phyloP scores from a whole-genome alignment of 805 yeast genomes.

The Sugiyamaella americana region DNA sequence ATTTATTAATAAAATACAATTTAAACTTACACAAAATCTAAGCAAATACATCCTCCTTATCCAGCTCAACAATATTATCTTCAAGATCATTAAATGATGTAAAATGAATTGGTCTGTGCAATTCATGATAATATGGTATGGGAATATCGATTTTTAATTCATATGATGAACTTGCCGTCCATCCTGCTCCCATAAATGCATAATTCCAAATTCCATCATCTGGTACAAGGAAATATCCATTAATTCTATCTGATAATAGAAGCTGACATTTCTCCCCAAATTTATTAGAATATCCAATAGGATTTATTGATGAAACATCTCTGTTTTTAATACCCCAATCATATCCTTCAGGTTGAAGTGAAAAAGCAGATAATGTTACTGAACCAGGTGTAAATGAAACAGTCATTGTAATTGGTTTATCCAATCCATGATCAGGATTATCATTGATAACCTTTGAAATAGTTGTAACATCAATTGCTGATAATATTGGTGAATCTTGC shows the following conservation, averaged over 20 bases:
- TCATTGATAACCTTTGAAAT: constrained; percentile 41
- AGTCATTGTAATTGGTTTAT: constrained; percentile 48
- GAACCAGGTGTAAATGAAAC: constrained; percentile 81
- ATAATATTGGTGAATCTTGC: constrained; percentile 54
- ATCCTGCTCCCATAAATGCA: constrained; percentile 79
- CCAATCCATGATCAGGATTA: constrained; percentile 33
- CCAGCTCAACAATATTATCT: constrained; percentile 41
- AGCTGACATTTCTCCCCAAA: constrained; percentile 63
- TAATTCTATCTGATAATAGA: constrained; percentile 63
- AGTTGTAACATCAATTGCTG: constrained; percentile 64
- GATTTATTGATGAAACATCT: constrained; percentile 48
- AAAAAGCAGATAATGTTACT: constrained; percentile 63
- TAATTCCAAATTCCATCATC: constrained; percentile 84
- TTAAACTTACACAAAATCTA: too few species aligned
- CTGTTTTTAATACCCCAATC: constrained; percentile 69
- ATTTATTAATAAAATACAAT: background rate
- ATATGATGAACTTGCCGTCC: constrained; percentile 57
- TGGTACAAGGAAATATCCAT: constrained; percentile 85
- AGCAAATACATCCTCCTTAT: constrained; percentile 58
- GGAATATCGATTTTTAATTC: constrained; percentile 74
- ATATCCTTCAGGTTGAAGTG: constrained; percentile 57
- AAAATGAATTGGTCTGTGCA: constrained; percentile 88
- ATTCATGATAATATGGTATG: constrained; percentile 70
- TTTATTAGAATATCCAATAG: constrained; percentile 58
- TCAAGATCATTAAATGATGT: constrained; percentile 60